phyloP scores from a whole-genome alignment of 169 alveolate genomes.

The Plasmodium adleri region DNA sequence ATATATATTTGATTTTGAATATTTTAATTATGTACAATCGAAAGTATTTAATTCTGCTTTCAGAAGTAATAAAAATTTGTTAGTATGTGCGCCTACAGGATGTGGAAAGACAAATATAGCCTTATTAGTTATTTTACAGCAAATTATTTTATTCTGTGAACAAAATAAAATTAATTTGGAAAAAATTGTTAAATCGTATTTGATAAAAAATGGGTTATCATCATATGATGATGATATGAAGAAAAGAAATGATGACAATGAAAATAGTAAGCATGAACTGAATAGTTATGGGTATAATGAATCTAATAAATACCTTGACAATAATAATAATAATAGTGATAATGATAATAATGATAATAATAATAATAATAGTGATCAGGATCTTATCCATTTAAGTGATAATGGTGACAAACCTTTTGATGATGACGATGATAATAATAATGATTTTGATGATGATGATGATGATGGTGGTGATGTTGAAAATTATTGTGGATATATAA shows the following conservation, averaged over 20 bases:
- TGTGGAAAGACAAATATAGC: conserved; percentile 99
- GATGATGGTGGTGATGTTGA: background rate
- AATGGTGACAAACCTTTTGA: background rate
- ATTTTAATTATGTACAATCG: conserved; percentile 92
- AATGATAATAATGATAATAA: background rate
- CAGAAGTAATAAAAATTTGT: conserved; percentile 92
- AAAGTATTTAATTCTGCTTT: conserved; percentile 93
- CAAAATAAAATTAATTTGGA: conserved; percentile 42
- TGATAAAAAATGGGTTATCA: background rate
- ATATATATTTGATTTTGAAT: conserved; percentile 75
- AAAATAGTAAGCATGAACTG: background rate
- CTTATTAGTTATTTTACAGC: conserved; percentile 92
- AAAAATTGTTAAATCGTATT: conserved; percentile 11
- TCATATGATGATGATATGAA: too few species aligned
- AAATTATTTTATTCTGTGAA: conserved; percentile 59
- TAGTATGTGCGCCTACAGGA: conserved; percentile 99
- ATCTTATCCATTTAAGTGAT: background rate
- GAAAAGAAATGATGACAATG: background rate
- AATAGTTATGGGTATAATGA: background rate
- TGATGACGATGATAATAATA: background rate
- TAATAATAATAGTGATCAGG: background rate
- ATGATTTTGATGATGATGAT: background rate
- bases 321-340: background rate
- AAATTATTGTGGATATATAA: conserved; percentile 43
- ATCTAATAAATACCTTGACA: background rate